phyloP scores from a whole-genome alignment of 257 asterid species.

The Verbascum thapsus region DNA sequence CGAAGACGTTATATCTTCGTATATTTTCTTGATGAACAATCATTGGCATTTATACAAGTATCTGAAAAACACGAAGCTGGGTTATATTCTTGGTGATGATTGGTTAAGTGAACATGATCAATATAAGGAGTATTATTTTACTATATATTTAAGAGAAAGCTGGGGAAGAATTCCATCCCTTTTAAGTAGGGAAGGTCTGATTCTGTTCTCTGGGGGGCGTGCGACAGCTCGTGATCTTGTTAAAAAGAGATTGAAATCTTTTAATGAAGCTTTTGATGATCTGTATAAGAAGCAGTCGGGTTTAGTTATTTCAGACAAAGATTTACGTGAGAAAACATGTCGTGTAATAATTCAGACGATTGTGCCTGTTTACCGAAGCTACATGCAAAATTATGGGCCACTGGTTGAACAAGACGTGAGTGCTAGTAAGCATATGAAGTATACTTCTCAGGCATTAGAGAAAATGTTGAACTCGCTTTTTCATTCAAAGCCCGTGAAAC shows the following conservation, averaged over 20 bases:
- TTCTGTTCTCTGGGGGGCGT: slow-evolving; percentile 83
- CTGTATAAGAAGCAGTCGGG: slow-evolving; percentile 65
- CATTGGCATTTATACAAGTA: slow-evolving; percentile 78
- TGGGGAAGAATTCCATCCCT: slow-evolving; percentile 84
- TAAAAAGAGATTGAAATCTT: slow-evolving; percentile 71
- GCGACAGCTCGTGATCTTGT: slow-evolving; percentile 86
- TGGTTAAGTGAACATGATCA: slow-evolving; percentile 75
- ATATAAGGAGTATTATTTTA: slow-evolving; percentile 49
- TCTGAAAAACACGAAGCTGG: slow-evolving; percentile 70
- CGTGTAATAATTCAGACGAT: slow-evolving; percentile 62
- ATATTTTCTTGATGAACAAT: slow-evolving; percentile 77
- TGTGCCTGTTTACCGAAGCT: slow-evolving; percentile 90
- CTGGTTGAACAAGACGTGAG: slow-evolving; percentile 80
- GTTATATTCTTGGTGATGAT: slow-evolving; percentile 63
- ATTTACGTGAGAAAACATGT: slow-evolving; percentile 57
- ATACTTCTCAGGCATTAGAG: slow-evolving; percentile 71
- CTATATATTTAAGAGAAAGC: slow-evolving; percentile 61
- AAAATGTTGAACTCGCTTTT: slow-evolving; percentile 67
- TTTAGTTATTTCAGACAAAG: slow-evolving; percentile 67
- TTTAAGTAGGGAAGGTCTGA: slow-evolving; percentile 82
- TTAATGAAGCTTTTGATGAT: slow-evolving; percentile 75
- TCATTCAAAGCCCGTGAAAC: slow-evolving; percentile 55
- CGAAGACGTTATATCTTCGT: slow-evolving; percentile 48
- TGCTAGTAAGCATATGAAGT: slow-evolving; percentile 70
- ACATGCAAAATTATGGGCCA: slow-evolving; percentile 91